phyloP scores from a whole-genome alignment of 2,329 filamentous ascomycete genomes.

The Fusarium camptoceras region DNA sequence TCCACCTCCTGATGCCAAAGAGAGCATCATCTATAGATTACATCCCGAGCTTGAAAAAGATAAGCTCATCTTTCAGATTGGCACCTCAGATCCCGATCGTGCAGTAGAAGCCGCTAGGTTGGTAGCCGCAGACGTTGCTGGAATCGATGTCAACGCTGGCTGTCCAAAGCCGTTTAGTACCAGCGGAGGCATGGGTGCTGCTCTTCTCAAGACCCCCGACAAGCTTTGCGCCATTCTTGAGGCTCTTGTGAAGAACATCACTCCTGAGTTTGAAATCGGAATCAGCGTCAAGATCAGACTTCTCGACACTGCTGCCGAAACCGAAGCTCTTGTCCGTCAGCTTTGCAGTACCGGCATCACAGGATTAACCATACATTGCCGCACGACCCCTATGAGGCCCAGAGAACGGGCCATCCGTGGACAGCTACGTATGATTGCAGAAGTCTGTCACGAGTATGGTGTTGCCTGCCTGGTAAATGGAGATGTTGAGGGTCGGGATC shows the following conservation, averaged over 20 bases:
- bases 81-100: slow-evolving; percentile 83
- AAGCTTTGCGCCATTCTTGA: slow-evolving; percentile 84
- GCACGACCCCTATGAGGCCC: slow-evolving; percentile 95
- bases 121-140: slow-evolving; percentile 87
- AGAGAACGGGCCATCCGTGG: slow-evolving; percentile 87
- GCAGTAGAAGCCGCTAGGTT: slow-evolving; percentile 87
- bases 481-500: slow-evolving; percentile 81
- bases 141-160: slow-evolving; percentile 98
- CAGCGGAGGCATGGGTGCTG: slow-evolving; percentile 93
- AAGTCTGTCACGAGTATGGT: slow-evolving; percentile 83
- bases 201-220: slow-evolving; percentile 86
- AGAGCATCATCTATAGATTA: slow-evolving; percentile 84
- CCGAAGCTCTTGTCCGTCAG: slow-evolving; percentile 79
- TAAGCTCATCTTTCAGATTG: slow-evolving; percentile 89
- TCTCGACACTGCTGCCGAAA: slow-evolving; percentile 80
- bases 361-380: slow-evolving; percentile 92
- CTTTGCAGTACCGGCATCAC: slow-evolving; percentile 91
- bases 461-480: slow-evolving; percentile 97
- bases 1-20: slow-evolving; percentile 62
- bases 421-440: slow-evolving; percentile 85
- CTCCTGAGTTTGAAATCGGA: slow-evolving; percentile 83
- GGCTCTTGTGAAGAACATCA: slow-evolving; percentile 82
- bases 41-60: slow-evolving; percentile 81
- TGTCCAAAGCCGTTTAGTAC: slow-evolving; percentile 98
- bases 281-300: slow-evolving; percentile 98